These are phyloP conservation scores for Claviceps humidiphila DNA, from an alignment of 2,329 filamentous ascomycete species.

Conservation along the genomic window DNA sequence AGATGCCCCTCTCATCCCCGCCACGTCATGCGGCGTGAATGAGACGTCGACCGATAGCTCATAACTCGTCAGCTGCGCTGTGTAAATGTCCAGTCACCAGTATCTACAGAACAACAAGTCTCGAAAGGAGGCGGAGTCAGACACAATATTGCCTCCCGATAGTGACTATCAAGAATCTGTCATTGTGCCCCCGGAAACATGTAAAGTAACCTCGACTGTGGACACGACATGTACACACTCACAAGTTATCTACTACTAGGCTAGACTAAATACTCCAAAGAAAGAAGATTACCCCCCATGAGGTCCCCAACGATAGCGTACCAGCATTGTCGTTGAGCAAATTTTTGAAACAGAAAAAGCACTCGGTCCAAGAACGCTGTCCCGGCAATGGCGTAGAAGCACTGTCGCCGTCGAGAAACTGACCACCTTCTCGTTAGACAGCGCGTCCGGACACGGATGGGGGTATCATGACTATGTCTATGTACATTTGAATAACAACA, in stretches of 20 bases:
- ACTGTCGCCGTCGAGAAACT: constrained; percentile 38
- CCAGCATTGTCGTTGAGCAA: constrained; percentile 34
- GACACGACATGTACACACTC: too few relatives aligned
- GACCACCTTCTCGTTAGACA: constrained; percentile 25
- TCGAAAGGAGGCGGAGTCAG: not conserved
- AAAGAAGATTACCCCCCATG: constrained; percentile 28
- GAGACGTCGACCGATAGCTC: not conserved
- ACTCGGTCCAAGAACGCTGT: constrained; percentile 38
- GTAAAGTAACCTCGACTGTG: too few relatives aligned
- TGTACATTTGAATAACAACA: too few relatives aligned
- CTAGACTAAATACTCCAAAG: too few relatives aligned
- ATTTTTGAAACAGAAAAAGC: constrained; percentile 9
- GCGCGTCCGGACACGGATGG: constrained; percentile 32
- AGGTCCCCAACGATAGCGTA: constrained; percentile 39
- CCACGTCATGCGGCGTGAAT: not conserved
- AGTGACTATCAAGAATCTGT: not conserved
- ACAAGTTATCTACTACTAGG: too few relatives aligned
- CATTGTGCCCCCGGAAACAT: too few relatives aligned
- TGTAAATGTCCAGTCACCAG: not conserved
- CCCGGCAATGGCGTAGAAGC: constrained; percentile 43
- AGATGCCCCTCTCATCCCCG: too few relatives aligned
- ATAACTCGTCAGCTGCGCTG: not conserved
- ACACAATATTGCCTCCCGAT: too few relatives aligned
- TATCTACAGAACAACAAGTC: not conserved
- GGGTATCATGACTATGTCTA: constrained; percentile 23